Base-by-base conservation (phyloP, 371 early-diverging fungal species). In the Lichtheimia corymbifera region DNA sequence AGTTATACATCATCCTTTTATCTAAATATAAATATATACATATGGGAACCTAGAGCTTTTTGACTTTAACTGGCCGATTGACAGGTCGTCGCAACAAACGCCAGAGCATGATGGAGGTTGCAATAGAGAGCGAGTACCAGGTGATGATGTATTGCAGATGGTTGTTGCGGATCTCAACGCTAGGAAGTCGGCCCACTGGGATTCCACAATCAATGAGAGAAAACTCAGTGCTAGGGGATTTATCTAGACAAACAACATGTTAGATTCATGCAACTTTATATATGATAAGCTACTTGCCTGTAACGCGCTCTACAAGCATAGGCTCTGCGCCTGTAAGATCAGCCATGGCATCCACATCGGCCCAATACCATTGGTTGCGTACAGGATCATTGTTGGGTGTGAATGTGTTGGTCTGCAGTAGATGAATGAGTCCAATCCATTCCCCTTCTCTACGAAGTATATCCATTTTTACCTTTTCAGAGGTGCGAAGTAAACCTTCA, bases 91-190 rank as follows among this genome's bases (percentile, higher is more conserved):
- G 67, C 17, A 87, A 67, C 49, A 88, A 58, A 28, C 76, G 74
- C 71, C 83, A 83, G 12, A 86, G 75, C 91, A 91, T 91, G 11
- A 75, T 76, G 9, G 83, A 71, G 11, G 92, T 91, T 7, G 88
- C 84, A 17, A 80, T 71, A 17, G 89, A 86, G 18, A 91, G 79
- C 15, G 86, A 76, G 58, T 85, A 92, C 97, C 97, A 96, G 11
- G 95, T 95, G 35, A 94, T 76, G 45, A 92, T 83, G 57, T 96
- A 96, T 68, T 91, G 87, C 28, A 91, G 66, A 71, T 96, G 97
- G 67, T 89, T 85, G 72, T 96, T 96, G 24, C 89, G 80, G 25
- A 95, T 77, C 47, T 89, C 91, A 11, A 94, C 86, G 5, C 77
- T 74, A 27, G 88, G 82, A 1, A 84, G 79, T 49, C 90, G 81